These are phyloP conservation scores for Saturnispora dispora DNA, from an alignment of 805 yeast genomes.

Conservation along the genomic window DNA sequence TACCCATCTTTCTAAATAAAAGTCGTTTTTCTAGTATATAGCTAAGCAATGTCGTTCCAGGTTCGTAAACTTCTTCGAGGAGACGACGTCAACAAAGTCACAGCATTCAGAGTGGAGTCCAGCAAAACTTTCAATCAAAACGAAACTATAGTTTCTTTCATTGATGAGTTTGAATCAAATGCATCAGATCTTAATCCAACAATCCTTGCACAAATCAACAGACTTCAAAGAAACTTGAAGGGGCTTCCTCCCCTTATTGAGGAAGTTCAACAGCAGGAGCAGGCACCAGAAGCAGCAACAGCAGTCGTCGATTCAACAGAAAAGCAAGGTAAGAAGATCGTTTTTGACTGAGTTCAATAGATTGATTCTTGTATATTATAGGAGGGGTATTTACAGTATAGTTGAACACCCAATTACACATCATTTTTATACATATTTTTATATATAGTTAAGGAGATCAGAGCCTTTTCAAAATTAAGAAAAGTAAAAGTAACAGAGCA, in stretches of 20 bases:
- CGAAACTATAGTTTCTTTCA: constrained; percentile 9
- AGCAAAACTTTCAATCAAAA: constrained; percentile 12
- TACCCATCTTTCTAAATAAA: background rate
- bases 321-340: constrained; percentile 5
- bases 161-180: constrained; percentile 10
- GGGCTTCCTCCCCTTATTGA: constrained; percentile 30
- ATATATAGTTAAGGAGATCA: background rate
- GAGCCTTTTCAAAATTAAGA: background rate
- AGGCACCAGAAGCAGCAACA: background rate
- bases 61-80: constrained; percentile 7
- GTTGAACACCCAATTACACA: background rate
- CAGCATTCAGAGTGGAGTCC: constrained; percentile 10
- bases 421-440: background rate
- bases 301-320: background rate
- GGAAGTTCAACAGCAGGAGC: constrained; percentile 12
- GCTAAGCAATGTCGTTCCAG: constrained; percentile 4
- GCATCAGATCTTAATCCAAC: constrained; percentile 24
- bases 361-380: background rate
- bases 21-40: background rate
- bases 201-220: constrained; percentile 26
- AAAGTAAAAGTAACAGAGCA: background rate
- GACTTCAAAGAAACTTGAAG: constrained; percentile 30
- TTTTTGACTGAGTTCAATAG: constrained; percentile 1
- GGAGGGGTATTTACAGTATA: background rate
- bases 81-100: constrained; percentile 12